Conservation (phyloP, 1,284 basidiomycete species). For the Xerocomus nothofagi region DNA sequence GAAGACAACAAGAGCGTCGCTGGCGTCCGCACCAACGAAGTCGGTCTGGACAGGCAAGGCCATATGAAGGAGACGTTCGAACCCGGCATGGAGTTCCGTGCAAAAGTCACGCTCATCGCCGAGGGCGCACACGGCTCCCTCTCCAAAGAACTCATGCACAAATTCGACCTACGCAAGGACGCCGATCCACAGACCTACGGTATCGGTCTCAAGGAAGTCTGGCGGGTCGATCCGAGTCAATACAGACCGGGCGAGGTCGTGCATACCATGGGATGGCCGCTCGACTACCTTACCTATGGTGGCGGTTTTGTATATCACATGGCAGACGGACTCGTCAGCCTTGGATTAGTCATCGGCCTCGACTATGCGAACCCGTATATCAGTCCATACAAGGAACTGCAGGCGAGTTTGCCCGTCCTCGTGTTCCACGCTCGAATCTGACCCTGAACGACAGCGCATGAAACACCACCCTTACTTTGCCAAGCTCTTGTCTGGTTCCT, state of each 20-base stretch:
- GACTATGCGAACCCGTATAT: conserved; percentile 96
- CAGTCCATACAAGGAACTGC: conserved; percentile 91
- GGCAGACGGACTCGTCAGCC: conserved; percentile 87
- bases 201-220: conserved; percentile 97
- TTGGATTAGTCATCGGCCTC: conserved; percentile 92
- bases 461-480: conserved; percentile 96
- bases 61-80: conserved; percentile 89
- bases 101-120: conserved; percentile 92
- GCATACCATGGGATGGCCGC: conserved; percentile 94
- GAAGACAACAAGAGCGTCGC: conserved; percentile 67
- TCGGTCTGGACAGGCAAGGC: conserved; percentile 82
- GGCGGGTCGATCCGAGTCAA: conserved; percentile 81
- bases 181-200: conserved; percentile 96
- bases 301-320: conserved; percentile 97
- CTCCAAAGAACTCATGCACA: conserved; percentile 78
- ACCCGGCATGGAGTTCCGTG: conserved; percentile 95
- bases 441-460: conserved; percentile 65
- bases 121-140: conserved; percentile 96
- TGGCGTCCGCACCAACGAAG: conserved; percentile 94
- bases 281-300: conserved; percentile 86
- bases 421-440: neutral
- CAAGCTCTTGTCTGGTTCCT: conserved; percentile 73
- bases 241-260: conserved; percentile 85
- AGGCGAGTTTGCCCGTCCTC: conserved; percentile 50
- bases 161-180: conserved; percentile 77